Percentiles rank a stretch among this genome's conserved stretches.
Evolutionary conservation across 805 yeast species (phyloP).

Genomic region (Kodamaea neixiangensis): DNA sequence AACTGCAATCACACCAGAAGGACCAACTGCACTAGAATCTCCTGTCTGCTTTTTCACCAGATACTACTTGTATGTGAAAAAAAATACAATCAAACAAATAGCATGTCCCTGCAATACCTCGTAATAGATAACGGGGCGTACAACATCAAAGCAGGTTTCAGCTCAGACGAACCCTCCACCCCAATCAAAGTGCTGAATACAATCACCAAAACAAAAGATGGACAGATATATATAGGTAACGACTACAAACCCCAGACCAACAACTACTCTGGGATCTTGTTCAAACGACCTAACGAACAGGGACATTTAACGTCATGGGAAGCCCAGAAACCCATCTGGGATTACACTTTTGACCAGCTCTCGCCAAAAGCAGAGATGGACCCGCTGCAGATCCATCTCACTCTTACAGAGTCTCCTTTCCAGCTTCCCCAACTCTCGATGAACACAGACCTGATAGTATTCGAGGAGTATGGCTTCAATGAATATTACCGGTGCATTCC

Average conservation of each 20-base stretch:
- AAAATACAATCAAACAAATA: not conserved
- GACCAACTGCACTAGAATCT: not conserved
- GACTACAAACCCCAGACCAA: conserved; percentile 63
- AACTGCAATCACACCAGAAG: too few relatives aligned
- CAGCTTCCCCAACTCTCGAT: conserved; percentile 79
- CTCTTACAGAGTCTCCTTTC: conserved; percentile 79
- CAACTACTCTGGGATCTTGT: conserved; percentile 72
- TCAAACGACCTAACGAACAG: conserved; percentile 81
- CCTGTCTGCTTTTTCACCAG: not conserved
- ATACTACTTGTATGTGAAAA: not conserved
- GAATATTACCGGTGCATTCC: conserved; percentile 68
- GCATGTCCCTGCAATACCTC: conserved; percentile 29
- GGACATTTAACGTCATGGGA: conserved; percentile 95
- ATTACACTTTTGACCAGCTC: conserved; percentile 56
- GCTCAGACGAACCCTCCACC: conserved; percentile 18
- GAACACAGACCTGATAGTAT: conserved; percentile 86
- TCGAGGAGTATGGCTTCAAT: conserved; percentile 88
- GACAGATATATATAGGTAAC: conserved; percentile 66
- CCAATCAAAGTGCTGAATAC: conserved; percentile 67
- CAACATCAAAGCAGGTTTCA: conserved; percentile 57
- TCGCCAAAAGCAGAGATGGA: conserved; percentile 43
- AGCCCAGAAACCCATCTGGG: conserved; percentile 87
- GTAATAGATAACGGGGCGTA: conserved; percentile 92
- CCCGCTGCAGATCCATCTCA: conserved; percentile 54
- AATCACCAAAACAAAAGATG: conserved; percentile 73